Evolutionary conservation across 2,329 filamentous ascomycete genomes (phyloP).

Genomic region (Monosporascus cannonballus): DNA sequence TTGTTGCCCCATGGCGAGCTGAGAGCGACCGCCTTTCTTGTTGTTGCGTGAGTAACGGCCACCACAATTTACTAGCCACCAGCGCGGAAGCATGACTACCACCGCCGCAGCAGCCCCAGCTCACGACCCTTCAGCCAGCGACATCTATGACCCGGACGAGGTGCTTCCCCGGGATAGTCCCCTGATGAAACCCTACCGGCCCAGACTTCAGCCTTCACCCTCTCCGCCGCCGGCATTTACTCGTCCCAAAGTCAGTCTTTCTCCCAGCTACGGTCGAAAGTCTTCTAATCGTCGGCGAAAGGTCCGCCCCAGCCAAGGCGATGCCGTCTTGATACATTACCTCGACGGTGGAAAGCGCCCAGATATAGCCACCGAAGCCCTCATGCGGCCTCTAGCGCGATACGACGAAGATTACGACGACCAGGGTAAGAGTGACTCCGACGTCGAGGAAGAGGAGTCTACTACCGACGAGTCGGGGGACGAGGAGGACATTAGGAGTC

Average conservation of each 20-base stretch:
- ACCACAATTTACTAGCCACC: slow-evolving; percentile 16
- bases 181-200: slow-evolving; percentile 32
- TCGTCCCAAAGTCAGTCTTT: slow-evolving; percentile 37
- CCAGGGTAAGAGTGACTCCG: slow-evolving; percentile 24
- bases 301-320: slow-evolving; percentile 51
- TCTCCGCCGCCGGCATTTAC: slow-evolving; percentile 42
- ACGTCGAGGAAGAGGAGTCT: slow-evolving; percentile 9
- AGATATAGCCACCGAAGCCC: slow-evolving; percentile 57
- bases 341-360: slow-evolving; percentile 58
- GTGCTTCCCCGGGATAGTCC: slow-evolving; percentile 35
- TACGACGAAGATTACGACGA: slow-evolving; percentile 38
- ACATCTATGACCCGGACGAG: slow-evolving; percentile 43
- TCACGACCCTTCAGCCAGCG: slow-evolving; percentile 27
- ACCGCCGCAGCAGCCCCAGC: slow-evolving; percentile 22
- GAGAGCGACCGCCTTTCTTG: background rate
- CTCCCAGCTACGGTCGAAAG: slow-evolving; percentile 33
- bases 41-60: slow-evolving; percentile 26
- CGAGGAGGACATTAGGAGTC: slow-evolving; percentile 25
- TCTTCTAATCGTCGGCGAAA: slow-evolving; percentile 48
- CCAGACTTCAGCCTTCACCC: slow-evolving; percentile 43
- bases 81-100: slow-evolving; percentile 26
- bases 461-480: slow-evolving; percentile 20
- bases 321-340: slow-evolving; percentile 60
- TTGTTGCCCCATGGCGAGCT: background rate
- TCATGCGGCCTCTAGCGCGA: slow-evolving; percentile 44